A percentile compares a stretch with the other conserved stretches of the same genome.
These are phyloP conservation scores for Postia placenta DNA, from an alignment of 768 basidiomycete species.

Conservation along the genomic window DNA sequence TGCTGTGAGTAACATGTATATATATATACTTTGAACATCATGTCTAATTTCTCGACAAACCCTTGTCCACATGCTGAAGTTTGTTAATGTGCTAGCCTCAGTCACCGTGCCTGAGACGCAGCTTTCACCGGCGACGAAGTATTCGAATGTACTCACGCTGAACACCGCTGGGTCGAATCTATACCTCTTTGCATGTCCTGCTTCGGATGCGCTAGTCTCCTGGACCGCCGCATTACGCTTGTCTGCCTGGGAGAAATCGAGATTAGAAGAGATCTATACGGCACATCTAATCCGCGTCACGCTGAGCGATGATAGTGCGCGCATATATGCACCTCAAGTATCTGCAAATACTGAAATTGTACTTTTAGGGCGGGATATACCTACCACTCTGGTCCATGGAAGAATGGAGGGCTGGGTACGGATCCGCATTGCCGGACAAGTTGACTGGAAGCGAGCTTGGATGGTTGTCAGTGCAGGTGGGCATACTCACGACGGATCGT, in stretches of 20 bases:
- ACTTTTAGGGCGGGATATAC: slow-evolving; percentile 38
- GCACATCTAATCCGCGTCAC: slow-evolving; percentile 85
- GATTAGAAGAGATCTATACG: slow-evolving; percentile 96
- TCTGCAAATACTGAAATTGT: no score
- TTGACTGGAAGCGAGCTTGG: slow-evolving; percentile 94
- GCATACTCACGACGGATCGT: slow-evolving; percentile 20
- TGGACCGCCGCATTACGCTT: slow-evolving; percentile 92
- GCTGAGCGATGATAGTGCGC: slow-evolving; percentile 37
- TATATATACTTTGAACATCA: not conserved
- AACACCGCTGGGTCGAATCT: slow-evolving; percentile 94
- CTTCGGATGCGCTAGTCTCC: slow-evolving; percentile 60
- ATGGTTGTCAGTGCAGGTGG: slow-evolving; percentile 57
- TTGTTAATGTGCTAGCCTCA: slow-evolving; percentile 72
- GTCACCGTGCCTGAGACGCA: slow-evolving; percentile 57
- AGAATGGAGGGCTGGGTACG: slow-evolving; percentile 90
- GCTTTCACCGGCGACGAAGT: slow-evolving; percentile 47
- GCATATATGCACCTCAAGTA: not conserved
- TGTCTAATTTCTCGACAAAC: not conserved
- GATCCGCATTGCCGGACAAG: slow-evolving; percentile 91
- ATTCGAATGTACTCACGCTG: slow-evolving; percentile 77
- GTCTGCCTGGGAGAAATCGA: slow-evolving; percentile 90
- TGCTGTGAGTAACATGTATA: slow-evolving; percentile 49
- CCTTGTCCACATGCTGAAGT: slow-evolving; percentile 44
- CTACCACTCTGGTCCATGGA: slow-evolving; percentile 60
- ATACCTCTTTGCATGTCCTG: slow-evolving; percentile 81